Conservation (phyloP, 768 basidiomycete genomes). For the Neoboletus brunneissimus region DNA sequence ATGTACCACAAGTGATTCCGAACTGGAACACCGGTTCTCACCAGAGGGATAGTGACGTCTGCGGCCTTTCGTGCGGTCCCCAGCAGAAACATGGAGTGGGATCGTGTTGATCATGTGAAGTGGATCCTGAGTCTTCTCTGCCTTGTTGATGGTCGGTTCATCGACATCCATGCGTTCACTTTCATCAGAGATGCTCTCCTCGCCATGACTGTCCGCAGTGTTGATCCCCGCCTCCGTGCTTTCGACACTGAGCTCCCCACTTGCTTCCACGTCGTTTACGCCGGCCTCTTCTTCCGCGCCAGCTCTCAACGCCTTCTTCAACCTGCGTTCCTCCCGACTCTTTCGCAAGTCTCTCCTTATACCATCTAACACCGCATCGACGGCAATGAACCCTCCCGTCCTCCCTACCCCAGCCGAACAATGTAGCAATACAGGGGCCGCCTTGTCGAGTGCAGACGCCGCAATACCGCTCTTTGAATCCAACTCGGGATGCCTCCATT, state of each 20-base stretch:
- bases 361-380: slow-evolving; percentile 82
- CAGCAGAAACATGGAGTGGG: slow-evolving; percentile 28
- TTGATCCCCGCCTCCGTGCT: slow-evolving; percentile 8
- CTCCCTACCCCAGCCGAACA: slow-evolving; percentile 95
- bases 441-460: slow-evolving; percentile 44
- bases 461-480: slow-evolving; percentile 58
- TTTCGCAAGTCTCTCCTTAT: slow-evolving; percentile 56
- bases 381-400: slow-evolving; percentile 90
- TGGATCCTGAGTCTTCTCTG: neutral
- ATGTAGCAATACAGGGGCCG: slow-evolving; percentile 70
- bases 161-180: slow-evolving; percentile 30
- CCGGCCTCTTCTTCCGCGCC: neutral
- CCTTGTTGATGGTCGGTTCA: slow-evolving; percentile 3
- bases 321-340: slow-evolving; percentile 24
- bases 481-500: slow-evolving; percentile 39
- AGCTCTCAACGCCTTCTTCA: slow-evolving; percentile 1
- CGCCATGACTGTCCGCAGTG: neutral
- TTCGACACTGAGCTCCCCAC: slow-evolving; percentile 4
- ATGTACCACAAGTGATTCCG: slow-evolving; percentile 29
- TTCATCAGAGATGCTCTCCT: slow-evolving; percentile 2
- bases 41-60: slow-evolving; percentile 5
- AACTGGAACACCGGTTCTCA: slow-evolving; percentile 13
- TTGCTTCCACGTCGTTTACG: slow-evolving; percentile 2
- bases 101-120: slow-evolving; percentile 20
- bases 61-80: slow-evolving; percentile 25